Conservation (phyloP, 2,329 filamentous ascomycete genomes). For the Beauveria medogensis region DNA sequence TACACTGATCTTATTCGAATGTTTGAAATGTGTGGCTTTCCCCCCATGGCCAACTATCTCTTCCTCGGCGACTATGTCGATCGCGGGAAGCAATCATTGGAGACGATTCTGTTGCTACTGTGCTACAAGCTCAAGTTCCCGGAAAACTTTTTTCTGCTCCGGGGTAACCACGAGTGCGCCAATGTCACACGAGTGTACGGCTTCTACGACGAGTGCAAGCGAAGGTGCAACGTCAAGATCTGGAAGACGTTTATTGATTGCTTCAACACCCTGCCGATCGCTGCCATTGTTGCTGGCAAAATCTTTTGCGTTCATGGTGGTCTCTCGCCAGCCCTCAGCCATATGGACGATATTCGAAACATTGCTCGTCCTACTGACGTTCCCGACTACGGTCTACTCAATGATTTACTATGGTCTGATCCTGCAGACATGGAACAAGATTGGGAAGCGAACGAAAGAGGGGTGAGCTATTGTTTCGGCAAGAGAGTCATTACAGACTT, state of each 20-base stretch:
- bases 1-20: slow-evolving; percentile 93
- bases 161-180: slow-evolving; percentile 94
- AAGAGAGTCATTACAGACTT: slow-evolving; percentile 98
- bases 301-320: slow-evolving; percentile 98
- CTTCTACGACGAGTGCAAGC: slow-evolving; percentile 97
- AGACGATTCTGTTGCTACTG: slow-evolving; percentile 84
- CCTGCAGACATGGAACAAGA: slow-evolving; percentile 96
- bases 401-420: slow-evolving; percentile 95
- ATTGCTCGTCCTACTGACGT: slow-evolving; percentile 95
- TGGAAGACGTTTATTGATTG: slow-evolving; percentile 98
- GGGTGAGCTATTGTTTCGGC: slow-evolving; percentile 96
- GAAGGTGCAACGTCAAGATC: slow-evolving; percentile 90
- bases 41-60: slow-evolving; percentile 82
- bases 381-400: slow-evolving; percentile 89
- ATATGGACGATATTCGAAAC: slow-evolving; percentile 98
- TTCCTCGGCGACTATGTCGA: slow-evolving; percentile 97
- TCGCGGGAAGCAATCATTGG: slow-evolving; percentile 88
- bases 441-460: slow-evolving; percentile 95
- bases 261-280: slow-evolving; percentile 92
- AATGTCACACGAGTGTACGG: slow-evolving; percentile 94
- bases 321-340: slow-evolving; percentile 79
- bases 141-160: slow-evolving; percentile 92
- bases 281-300: slow-evolving; percentile 92
- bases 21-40: slow-evolving; percentile 98
- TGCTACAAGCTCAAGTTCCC: slow-evolving; percentile 98